Percentiles rank a stretch among this genome's conserved stretches.
Conservation (phyloP, 2,329 filamentous ascomycete genomes). For the Ambrosiella cleistominuta region DNA sequence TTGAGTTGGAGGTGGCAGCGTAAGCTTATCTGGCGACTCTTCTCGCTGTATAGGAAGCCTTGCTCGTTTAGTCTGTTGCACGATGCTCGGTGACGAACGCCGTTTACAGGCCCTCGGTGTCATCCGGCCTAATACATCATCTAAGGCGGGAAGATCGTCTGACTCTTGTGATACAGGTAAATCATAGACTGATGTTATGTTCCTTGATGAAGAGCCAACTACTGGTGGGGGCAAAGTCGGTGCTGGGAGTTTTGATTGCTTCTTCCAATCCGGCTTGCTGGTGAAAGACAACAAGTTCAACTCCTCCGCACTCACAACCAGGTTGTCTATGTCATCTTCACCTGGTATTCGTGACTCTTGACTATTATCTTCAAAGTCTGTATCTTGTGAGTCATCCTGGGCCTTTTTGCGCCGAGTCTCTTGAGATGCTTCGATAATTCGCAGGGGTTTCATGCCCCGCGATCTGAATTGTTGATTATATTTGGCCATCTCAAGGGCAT, state of each 20-base stretch:
- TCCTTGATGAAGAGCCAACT: neutral
- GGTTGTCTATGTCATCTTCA: slow-evolving; percentile 22
- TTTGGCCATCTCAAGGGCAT: slow-evolving; percentile 36
- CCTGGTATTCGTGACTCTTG: slow-evolving; percentile 21
- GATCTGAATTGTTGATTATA: slow-evolving; percentile 36
- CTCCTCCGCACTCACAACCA: slow-evolving; percentile 12
- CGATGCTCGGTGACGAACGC: slow-evolving; percentile 6
- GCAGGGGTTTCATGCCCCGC: slow-evolving; percentile 36
- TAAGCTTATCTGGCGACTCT: slow-evolving; percentile 6
- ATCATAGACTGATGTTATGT: neutral
- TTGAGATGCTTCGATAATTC: slow-evolving; percentile 22
- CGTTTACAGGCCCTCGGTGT: slow-evolving; percentile 4
- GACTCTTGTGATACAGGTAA: slow-evolving; percentile 8
- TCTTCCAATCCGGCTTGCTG: neutral
- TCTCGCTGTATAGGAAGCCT: neutral
- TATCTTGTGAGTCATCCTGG: slow-evolving; percentile 30
- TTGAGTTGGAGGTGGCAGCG: neutral
- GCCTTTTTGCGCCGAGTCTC: slow-evolving; percentile 17
- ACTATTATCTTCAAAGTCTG: slow-evolving; percentile 34
- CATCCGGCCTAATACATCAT: neutral
- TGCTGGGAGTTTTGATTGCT: neutral
- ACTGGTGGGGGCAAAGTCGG: no score
- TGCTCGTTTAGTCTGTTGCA: slow-evolving; percentile 1
- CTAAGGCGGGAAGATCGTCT: slow-evolving; percentile 9
- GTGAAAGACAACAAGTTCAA: slow-evolving; percentile 10